Percentiles rank a stretch among this genome's conserved stretches.
phyloP scores from a whole-genome alignment of 805 yeast species.

The Pichia kluyveri region DNA sequence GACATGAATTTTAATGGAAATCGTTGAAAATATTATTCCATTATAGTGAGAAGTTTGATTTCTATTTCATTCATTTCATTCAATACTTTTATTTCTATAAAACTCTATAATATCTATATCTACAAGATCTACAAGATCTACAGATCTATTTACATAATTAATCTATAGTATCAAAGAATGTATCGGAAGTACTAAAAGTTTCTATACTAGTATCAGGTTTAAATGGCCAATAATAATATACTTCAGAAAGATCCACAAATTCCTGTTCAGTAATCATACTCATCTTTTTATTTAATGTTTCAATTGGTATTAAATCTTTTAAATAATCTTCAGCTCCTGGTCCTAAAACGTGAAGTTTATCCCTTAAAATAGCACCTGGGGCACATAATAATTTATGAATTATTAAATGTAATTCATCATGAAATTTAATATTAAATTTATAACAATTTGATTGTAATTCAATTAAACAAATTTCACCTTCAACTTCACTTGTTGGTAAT shows the following conservation, averaged over 20 bases:
- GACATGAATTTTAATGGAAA: too few species aligned
- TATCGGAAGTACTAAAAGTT: conserved; percentile 2
- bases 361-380: conserved; percentile 30
- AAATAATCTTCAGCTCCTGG: conserved; percentile 70
- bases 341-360: conserved; percentile 49
- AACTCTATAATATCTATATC: too few species aligned
- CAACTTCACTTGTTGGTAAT: conserved; percentile 13
- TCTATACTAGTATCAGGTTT: conserved; percentile 39
- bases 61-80: too few species aligned
- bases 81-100: too few species aligned
- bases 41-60: too few species aligned
- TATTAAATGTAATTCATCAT: conserved; percentile 60
- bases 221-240: conserved; percentile 75
- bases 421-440: conserved; percentile 25
- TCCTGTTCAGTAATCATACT: conserved; percentile 47
- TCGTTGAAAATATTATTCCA: too few species aligned
- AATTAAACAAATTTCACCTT: conserved; percentile 21
- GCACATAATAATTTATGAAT: conserved; percentile 50
- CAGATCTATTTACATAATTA: too few species aligned
- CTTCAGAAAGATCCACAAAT: conserved; percentile 38
- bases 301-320: conserved; percentile 23
- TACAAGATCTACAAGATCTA: too few species aligned
- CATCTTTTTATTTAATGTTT: conserved; percentile 36
- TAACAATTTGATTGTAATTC: conserved; percentile 24
- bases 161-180: not conserved